A percentile compares a stretch with the other conserved stretches of the same genome.
Conservation (phyloP, 495 filamentous ascomycete species). For the Halenospora varia region DNA sequence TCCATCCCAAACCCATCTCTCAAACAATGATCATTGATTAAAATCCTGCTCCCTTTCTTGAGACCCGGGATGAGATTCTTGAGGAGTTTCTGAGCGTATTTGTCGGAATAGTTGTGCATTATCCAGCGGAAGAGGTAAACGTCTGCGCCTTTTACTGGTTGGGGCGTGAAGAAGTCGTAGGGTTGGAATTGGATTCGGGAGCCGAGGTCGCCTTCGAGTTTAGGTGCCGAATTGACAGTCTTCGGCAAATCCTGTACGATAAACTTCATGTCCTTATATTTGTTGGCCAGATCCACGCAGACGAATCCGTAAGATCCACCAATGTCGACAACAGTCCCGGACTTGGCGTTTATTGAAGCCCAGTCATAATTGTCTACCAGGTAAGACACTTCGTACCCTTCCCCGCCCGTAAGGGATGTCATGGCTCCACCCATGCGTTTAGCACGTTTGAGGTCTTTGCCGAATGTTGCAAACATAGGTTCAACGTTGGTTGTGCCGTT, state of each 20-base stretch:
- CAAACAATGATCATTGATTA: conserved; percentile 52
- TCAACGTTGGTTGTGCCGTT: conserved; percentile 42
- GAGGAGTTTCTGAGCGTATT: conserved; percentile 52
- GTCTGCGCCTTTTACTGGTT: conserved; percentile 48
- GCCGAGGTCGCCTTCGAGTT: conserved; percentile 35
- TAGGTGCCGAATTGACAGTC: conserved; percentile 40
- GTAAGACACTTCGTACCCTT: conserved; percentile 45
- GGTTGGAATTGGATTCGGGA: conserved; percentile 38
- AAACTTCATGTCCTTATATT: conserved; percentile 44
- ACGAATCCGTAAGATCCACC: conserved; percentile 55
- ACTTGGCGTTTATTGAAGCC: conserved; percentile 31
- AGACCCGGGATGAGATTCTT: conserved; percentile 49
- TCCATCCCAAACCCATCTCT: conserved; percentile 31
- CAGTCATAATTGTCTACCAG: conserved; percentile 44
- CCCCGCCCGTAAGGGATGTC: conserved; percentile 41
- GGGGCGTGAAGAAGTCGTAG: conserved; percentile 53
- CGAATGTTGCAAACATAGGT: conserved; percentile 48
- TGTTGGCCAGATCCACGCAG: conserved; percentile 40
- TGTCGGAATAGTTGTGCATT: conserved; percentile 56
- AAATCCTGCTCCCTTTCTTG: conserved; percentile 46
- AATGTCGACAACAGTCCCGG: conserved; percentile 48
- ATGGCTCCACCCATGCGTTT: conserved; percentile 50
- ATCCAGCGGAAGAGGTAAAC: conserved; percentile 56
- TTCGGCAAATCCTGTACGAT: conserved; percentile 54
- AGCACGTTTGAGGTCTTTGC: conserved; percentile 39